Percentiles rank a stretch among this genome's conserved stretches.
Evolutionary conservation across 225 moss, liverwort and hornwort species (phyloP).

Genomic region (Marchantia polymorpha): DNA sequence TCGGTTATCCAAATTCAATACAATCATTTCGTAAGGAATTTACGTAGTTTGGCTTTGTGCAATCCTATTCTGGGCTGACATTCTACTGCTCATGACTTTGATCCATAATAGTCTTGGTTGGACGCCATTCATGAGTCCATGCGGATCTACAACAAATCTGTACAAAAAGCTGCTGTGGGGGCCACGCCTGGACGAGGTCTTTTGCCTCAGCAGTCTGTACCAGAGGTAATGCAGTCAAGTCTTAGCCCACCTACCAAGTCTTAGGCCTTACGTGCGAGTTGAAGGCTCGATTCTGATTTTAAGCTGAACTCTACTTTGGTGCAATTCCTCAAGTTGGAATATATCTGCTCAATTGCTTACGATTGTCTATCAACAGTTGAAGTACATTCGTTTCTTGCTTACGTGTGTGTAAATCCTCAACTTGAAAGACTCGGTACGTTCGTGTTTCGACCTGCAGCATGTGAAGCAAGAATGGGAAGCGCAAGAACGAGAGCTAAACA

Average conservation of each 20-base stretch:
- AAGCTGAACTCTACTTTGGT: no score
- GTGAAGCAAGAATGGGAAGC: conserved; percentile 92
- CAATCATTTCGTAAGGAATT: neutral
- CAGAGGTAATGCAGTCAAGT: conserved; percentile 52
- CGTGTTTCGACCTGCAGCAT: conserved; percentile 46
- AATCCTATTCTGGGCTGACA: neutral
- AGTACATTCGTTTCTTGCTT: no score
- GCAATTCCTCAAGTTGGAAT: no score
- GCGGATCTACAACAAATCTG: conserved; percentile 73
- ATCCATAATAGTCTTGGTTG: conserved; percentile 62
- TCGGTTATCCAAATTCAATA: neutral
- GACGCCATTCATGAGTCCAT: conserved; percentile 86
- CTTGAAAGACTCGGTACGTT: neutral
- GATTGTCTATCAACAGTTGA: no score
- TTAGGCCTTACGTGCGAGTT: neutral
- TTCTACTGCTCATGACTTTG: neutral
- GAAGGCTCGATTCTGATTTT: neutral
- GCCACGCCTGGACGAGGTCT: conserved; percentile 61
- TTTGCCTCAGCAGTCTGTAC: conserved; percentile 81
- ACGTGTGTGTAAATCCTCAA: neutral
- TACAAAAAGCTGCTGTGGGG: conserved; percentile 79
- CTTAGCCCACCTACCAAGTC: neutral
- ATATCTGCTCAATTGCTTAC: no score
- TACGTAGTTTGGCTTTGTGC: neutral
- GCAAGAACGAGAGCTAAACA: conserved; percentile 82